A percentile compares a stretch with the other conserved stretches of the same genome.
Conservation (phyloP, 805 yeast genomes). For the Candida silvatica region DNA sequence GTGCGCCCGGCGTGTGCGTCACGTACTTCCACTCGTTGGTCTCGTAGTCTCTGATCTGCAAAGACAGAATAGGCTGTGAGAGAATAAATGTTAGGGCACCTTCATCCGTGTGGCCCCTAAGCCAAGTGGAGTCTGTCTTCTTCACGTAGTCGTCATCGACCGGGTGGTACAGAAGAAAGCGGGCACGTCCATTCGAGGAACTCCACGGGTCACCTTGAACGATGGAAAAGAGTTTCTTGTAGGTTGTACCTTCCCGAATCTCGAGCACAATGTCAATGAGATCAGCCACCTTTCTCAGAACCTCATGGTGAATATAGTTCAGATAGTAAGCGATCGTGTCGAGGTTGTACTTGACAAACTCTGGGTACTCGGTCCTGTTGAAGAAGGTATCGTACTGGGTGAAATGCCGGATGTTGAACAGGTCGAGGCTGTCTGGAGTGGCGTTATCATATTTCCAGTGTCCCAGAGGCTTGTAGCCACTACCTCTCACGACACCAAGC, state of each 20-base stretch:
- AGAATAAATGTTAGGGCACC: conserved; percentile 32
- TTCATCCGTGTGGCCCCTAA: conserved; percentile 40
- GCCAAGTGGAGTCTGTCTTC: conserved; percentile 31
- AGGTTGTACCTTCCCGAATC: conserved; percentile 37
- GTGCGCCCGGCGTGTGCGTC: conserved; percentile 29
- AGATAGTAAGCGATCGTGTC: conserved; percentile 32
- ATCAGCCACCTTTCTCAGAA: conserved; percentile 27
- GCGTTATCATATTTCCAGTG: conserved; percentile 39
- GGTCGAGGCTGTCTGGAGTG: conserved; percentile 34
- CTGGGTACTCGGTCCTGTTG: conserved; percentile 27
- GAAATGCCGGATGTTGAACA: conserved; percentile 34
- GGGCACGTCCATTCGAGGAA: conserved; percentile 26
- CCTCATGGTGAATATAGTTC: conserved; percentile 27
- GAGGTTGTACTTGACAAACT: conserved; percentile 29
- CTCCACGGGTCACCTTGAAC: conserved; percentile 22
- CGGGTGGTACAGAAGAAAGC: conserved; percentile 30
- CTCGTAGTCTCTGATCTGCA: conserved; percentile 30
- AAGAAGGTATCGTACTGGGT: conserved; percentile 22
- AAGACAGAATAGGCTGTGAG: conserved; percentile 31
- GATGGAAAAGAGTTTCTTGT: conserved; percentile 24
- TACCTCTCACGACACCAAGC: conserved; percentile 38
- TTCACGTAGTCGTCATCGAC: conserved; percentile 21
- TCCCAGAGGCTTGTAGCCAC: conserved; percentile 39
- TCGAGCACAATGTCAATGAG: conserved; percentile 37
- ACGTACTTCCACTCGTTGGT: conserved; percentile 32